Percentiles rank a stretch among this genome's conserved stretches.
phyloP scores from a whole-genome alignment of 1,284 basidiomycete species.

The Hypsizygus ulmarius region DNA sequence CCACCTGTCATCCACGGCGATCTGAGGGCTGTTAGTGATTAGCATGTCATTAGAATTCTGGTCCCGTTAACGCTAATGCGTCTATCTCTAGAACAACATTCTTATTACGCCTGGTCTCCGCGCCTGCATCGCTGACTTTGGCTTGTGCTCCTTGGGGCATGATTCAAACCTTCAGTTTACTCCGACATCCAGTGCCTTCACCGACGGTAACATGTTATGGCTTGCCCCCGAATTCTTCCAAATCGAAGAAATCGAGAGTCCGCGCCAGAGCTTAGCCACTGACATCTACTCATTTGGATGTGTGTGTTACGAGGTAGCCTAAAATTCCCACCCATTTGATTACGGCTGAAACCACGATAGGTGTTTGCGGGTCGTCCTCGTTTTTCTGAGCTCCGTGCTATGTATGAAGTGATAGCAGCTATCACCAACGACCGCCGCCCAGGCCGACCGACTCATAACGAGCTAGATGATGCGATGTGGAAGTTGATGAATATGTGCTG shows the following conservation, averaged over 20 bases:
- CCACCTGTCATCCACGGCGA: constrained; percentile 12
- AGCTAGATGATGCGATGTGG: constrained; percentile 9
- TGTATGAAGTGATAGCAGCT: constrained; percentile 6
- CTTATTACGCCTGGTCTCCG: constrained; percentile 7
- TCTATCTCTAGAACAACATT: constrained; percentile 7
- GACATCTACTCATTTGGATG: constrained; percentile 13
- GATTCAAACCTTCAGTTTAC: constrained; percentile 9
- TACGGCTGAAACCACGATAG: not conserved
- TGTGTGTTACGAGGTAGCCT: constrained; percentile 11
- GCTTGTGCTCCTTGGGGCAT: constrained; percentile 10
- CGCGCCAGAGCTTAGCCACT: constrained; percentile 8
- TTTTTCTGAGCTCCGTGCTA: constrained; percentile 3
- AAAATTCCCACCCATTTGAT: not conserved
- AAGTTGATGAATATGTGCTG: constrained; percentile 12
- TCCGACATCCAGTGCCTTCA: constrained; percentile 4
- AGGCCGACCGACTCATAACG: not conserved
- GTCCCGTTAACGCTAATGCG: not conserved
- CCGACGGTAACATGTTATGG: constrained; percentile 8
- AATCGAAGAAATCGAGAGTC: constrained; percentile 1
- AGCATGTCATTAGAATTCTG: too few relatives aligned
- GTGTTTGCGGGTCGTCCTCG: constrained; percentile 11
- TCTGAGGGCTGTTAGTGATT: constrained; percentile 10
- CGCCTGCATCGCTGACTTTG: constrained; percentile 13
- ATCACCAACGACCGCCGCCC: constrained; percentile 5
- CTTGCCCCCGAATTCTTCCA: constrained; percentile 13